Base-by-base conservation (phyloP, 257 asterid genomes). In the Nicotiana obtusifolia region DNA sequence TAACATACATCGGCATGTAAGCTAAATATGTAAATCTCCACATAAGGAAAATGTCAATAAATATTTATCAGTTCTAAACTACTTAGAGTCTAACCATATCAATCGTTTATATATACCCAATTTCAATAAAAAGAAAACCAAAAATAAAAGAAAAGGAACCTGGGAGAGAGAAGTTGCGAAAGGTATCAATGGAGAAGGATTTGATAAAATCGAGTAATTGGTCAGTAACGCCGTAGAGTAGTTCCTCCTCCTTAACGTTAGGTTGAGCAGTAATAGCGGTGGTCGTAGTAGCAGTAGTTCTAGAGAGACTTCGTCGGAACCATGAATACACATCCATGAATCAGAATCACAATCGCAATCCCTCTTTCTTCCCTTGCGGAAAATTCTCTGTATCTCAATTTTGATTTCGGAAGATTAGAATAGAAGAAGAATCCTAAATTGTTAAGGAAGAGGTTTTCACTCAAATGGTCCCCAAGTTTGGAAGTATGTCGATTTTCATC, bases 141-240 rank as follows among this genome's bases (percentile, higher is more conserved):
- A 28, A 16, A 52, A 6, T 33, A 61, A 3, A 62, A 44, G 28
- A 30, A 61, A 61, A 6, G 9, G 67, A 82, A 95, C 98, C 96
- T 28, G 89, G 87, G 59, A 92, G 86, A 64, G 89, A 54, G 85
- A 88, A 93, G 87, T 88, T 88, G 61, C 62, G 90, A 89, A 96
- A 94, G 77, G 98, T 93, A 28, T 95, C 97, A 0, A 91, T 73
- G 26, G 95, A 77, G 88, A 96, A 91, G 31, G 97, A 84, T 83
- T 92, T 88, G 83, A 93, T 78, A 85, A 91, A 87, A 83, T 94
- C 91, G 8, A 92, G 81, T 76, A 91, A 91, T 82, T 88, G 87
- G 1, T 88, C 88, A 5, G 91, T 95, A 85, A 94, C 84, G 81
- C 99, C 98, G 75, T 94, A 89, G 30, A 91, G 9, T 52, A 77